Base-by-base conservation (phyloP, 192 early-diverging fungal species). In the Backusella westeae region DNA sequence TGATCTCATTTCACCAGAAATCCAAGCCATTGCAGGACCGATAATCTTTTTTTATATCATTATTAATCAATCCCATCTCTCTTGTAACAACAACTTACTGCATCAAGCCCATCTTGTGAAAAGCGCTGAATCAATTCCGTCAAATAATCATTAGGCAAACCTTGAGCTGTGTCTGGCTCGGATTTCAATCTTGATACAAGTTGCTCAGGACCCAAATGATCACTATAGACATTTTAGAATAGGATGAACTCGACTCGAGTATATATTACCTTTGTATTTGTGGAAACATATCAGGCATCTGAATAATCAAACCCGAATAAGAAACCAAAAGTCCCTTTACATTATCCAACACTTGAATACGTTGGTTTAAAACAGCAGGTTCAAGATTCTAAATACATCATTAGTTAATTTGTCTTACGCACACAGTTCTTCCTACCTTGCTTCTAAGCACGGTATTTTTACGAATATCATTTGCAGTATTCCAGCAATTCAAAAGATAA, bases 201-300 rank as follows among this genome's bases (percentile, higher is more conserved):
- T 34, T 90, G 88, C 7, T 72, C 34, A 3, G 87, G 81, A 38
- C 88, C 87, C 38, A 85, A 72, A 12, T 34, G n/a, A 23, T 36
- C 49, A 23, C 32, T 32, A 32, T 32, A 32, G 32, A 32, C 32
- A 32, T 32, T 32, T 32, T 32, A 32, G 32, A 32, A 32, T 32
- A 32, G 32, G 32, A 32, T 32, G 32, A 32, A 32, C 32, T 32
- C 32, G 32, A 32, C 32, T 32, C 32, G 32, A 32, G 32, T 32
- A 32, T 32, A 2, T 12, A 14, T n/a, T 63, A 63, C 56, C 56
- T 63, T 63, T 63, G 56, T 4, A 83, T 67, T 75, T 95, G 95
- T 29, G 96, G 90, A 75, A 97, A 97, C 90, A 94, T 94, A 29
- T 94, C 96, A n/a, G 93, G 92, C 73, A 95, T 88, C 66, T 93